Evolutionary conservation across 768 basidiomycete species (phyloP).

Genomic region (Boletus huronensis): DNA sequence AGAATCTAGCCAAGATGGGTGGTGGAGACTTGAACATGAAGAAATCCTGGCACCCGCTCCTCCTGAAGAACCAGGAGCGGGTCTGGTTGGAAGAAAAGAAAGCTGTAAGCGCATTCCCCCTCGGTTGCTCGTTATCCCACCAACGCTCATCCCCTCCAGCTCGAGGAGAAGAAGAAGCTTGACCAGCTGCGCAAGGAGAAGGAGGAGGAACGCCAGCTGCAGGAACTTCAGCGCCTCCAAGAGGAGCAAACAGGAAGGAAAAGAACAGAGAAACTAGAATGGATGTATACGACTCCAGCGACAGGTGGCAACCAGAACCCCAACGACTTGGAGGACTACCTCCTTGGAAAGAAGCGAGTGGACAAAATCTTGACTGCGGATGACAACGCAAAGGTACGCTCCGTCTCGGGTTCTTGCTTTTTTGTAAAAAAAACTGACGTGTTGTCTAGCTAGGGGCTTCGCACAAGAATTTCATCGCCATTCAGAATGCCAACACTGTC

Average conservation of each 20-base stretch:
- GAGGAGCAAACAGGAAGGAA: conserved; percentile 96
- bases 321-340: conserved; percentile 94
- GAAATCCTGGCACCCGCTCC: conserved; percentile 99
- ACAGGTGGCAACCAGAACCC: conserved; percentile 81
- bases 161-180: conserved; percentile 98
- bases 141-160: conserved; percentile 43
- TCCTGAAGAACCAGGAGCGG: conserved; percentile 97
- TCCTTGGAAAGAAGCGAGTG: conserved; percentile 95
- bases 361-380: conserved; percentile 92
- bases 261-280: conserved; percentile 90
- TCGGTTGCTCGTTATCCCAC: background rate
- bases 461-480: conserved; percentile 90
- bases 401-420: background rate
- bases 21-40: conserved; percentile 99
- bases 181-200: conserved; percentile 96
- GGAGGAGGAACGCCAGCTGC: conserved; percentile 94
- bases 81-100: conserved; percentile 99
- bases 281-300: conserved; percentile 99
- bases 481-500: conserved; percentile 87
- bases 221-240: conserved; percentile 93
- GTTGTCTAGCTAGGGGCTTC: conserved; percentile 67
- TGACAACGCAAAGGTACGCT: conserved; percentile 80
- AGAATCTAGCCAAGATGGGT: conserved; percentile 74
- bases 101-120: conserved; percentile 54
- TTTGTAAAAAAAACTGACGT: conserved; percentile 2